Evolutionary conservation across 768 basidiomycete genomes (phyloP), one percentile per base, ranked within the genome.

Genomic region (Pulveroboletus sp.): DNA sequence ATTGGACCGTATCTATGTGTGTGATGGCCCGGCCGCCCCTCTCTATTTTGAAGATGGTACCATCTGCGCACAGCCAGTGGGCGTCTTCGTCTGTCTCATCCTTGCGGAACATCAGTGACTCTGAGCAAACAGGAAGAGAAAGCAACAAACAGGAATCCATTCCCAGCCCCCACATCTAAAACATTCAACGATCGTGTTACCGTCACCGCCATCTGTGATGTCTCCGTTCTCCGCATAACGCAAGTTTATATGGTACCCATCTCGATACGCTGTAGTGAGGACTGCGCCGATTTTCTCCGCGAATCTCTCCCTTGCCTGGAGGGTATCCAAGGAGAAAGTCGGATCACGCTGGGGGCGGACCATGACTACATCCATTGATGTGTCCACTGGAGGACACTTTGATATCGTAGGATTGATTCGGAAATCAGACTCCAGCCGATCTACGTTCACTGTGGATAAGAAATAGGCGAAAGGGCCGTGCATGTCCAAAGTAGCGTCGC

Each of bases 401-500:
- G 73, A 73, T 7, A 76, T 67, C 43, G 82, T 75, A 14, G 94
- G 91, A 14, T 81, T 73, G 51, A 96, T 88, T 51, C 81, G 75
- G 65, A 97, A 95, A 11, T 73, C 64, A 5, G 88, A 81, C 67
- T 98, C 95, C 56, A 98, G 73, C 11, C 95, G 78, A 68, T 92
- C 89, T 38, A 88, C 88, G 53, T 92, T 89, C 46, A 86, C 75
- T 0, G 88, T 86, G 8, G 86, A 80, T 24, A 93, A 68, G 64
- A 96, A 89, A 69, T 97, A 98, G 26, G 77, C 74, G 61, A 94
- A 96, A 5, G 92, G 92, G 2, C 92, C 94, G 3, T 74, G 58
- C 9, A 92, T 54, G 33, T 76, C 71, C 11, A 80, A 62, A n/a
- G 70, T 60, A 2, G 72, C 65, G 36, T 67, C 58, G 15, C 66